Evolutionary conservation across 2,329 filamentous ascomycete genomes (phyloP), one percentile per base, ranked within the genome.

Genomic region (Pseudocercospora ulei): DNA sequence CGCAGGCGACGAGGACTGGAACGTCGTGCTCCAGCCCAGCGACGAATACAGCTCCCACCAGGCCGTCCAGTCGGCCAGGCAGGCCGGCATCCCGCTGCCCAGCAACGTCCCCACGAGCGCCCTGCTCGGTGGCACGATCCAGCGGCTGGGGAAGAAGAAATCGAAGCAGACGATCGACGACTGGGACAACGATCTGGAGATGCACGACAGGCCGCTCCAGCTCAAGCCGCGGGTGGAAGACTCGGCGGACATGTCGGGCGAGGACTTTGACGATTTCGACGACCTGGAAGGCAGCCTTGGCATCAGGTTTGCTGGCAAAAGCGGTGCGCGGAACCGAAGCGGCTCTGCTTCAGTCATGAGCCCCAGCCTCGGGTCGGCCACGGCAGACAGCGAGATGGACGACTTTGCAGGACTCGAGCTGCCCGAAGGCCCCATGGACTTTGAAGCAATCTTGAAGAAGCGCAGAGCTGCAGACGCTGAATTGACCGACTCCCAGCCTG

Each of bases 331-430:
- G 33, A 78, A 78, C 54, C 78, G 84, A 54, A 90, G 84, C 65
- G 94, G 86, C 1, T 88, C 85, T 11, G 77, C 80, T 22, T 94
- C 87, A 24, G 83, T 84, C 17, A 73, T 95, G 60, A 96, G 88
- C 57, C 88, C 90, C 8, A 96, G 87, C 59, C 74, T 93, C 39
- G 83, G 86, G 12, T 96, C 88, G 61, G 90, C 83, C 48, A 78
- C 93, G 52, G 94, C 86, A 1, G 90, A 95, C 65, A 96, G 87
- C 56, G 88, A 95, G 57, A 87, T 94, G 51, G 88, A 96, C 60
- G 81, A 82, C 4, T 73, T 96, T 44, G 83, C 90, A 44, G 88
- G 88, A n/a, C 71, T 98, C 8, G 69, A 94, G 12, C 69, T 96
- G 11, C 90, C 90, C 0, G 72, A 74, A 38, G 87, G 86, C 1